Evolutionary conservation across 495 filamentous ascomycete species (phyloP).

Genomic region (Lophiotrema nucula): DNA sequence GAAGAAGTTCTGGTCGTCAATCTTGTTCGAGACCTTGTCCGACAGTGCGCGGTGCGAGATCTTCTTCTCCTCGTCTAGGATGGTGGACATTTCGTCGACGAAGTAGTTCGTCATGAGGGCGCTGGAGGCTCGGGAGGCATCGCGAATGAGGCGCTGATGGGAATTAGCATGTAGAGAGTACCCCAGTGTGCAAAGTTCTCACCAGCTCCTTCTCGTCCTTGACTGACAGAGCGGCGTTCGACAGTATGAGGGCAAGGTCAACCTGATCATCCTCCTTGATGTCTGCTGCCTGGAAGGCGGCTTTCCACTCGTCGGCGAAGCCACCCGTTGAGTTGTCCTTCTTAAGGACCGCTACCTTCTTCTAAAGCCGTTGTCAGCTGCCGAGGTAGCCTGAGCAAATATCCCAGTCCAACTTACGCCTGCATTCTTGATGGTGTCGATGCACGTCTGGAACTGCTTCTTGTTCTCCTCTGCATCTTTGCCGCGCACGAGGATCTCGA

Average conservation of each 20-base stretch:
- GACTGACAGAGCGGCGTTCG: slow-evolving; percentile 78
- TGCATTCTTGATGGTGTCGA: slow-evolving; percentile 79
- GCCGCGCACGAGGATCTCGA: slow-evolving; percentile 84
- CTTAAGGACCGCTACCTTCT: slow-evolving; percentile 80
- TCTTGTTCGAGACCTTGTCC: slow-evolving; percentile 80
- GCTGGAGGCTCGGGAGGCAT: slow-evolving; percentile 87
- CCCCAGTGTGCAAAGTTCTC: too few relatives aligned
- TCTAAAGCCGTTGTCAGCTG: too few relatives aligned
- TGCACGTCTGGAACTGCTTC: slow-evolving; percentile 77
- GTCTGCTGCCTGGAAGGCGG: slow-evolving; percentile 62
- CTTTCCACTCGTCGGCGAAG: slow-evolving; percentile 96
- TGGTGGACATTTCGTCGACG: slow-evolving; percentile 92
- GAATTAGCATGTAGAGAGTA: slow-evolving; percentile 11
- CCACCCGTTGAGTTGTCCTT: slow-evolving; percentile 84
- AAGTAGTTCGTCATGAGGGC: slow-evolving; percentile 92
- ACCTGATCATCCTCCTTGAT: slow-evolving; percentile 85
- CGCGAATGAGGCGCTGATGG: slow-evolving; percentile 80
- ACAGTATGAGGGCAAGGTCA: slow-evolving; percentile 80
- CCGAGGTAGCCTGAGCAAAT: too few relatives aligned
- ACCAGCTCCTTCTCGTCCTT: slow-evolving; percentile 92
- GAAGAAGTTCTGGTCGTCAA: slow-evolving; percentile 93
- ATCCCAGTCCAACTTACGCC: too few relatives aligned
- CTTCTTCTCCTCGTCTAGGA: slow-evolving; percentile 93
- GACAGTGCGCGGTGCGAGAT: slow-evolving; percentile 84
- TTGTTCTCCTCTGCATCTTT: slow-evolving; percentile 88